Evolutionary conservation across 768 basidiomycete species (phyloP), one percentile per base, ranked within the genome.

Genomic region (Naganishia friedmannii): DNA sequence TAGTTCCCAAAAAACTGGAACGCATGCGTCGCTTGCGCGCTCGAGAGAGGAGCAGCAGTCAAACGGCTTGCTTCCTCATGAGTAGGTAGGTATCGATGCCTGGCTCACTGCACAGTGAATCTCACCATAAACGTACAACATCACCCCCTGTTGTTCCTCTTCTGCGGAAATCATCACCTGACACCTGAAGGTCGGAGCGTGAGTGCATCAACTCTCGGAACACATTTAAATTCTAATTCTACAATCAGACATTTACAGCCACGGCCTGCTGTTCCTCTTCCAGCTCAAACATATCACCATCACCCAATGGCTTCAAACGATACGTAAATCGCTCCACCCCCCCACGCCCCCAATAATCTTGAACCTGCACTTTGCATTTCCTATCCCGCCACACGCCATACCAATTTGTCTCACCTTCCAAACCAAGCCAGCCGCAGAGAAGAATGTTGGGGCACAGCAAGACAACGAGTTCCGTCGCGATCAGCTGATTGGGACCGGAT

Each of bases 391-490:
- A 77, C 37, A 79, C 73, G 12, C 76, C 78, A 75, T 77, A 79
- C 78, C 78, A 79, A 46, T 65, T 70, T 0, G 78, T 79, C 60
- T 78, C 75, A 4, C 74, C 76, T 54, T 75, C 74, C 42, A 78
- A 73, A 9, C 76, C 77, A 23, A 78, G 58, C 31, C 78, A 66
- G 8, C 77, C 78, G 23, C 77, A 65, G 12, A 76, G 73, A 12
- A 78, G 72, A 1, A 79, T 70, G 2, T 72, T 70, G 0, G 74
- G 73, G 4, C 77, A 71, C 0, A 56, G 58, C 7, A 46, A 26
- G 0, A 74, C 72, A 21, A 79, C 66, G 21, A 74, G 70, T 4
- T 53, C 45, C 17, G 72, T 74, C 29, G 77, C 75, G 10, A 46
- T 29, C 3, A 67, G 42, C 53, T 79, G 78, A 0, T 72, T 42